Evolutionary conservation across 306 rosid genomes (phyloP), one percentile per base, ranked within the genome.

Genomic region (Echinosophora koreensis): DNA sequence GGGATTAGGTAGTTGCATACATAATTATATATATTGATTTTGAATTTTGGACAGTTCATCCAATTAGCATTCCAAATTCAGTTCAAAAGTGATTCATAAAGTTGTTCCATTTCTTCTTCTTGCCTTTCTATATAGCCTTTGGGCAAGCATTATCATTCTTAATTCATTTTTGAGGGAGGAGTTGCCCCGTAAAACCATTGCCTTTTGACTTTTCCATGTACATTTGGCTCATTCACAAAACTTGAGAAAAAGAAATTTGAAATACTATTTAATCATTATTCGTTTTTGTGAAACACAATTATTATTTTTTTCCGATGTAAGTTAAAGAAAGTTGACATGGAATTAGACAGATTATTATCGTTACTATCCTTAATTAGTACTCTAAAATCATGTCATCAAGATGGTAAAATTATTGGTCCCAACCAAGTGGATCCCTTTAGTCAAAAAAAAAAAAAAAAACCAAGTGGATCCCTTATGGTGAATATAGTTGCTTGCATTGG

Each of bases 391-490:
- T 76, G 78, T 37, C 76, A 55, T 73, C 22, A 56, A 69, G 72
- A 57, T 74, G 59, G 66, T 63, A 72, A 70, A 63, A 28, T 61
- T 83, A 44, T 56, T 76, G 81, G 50, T 32, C 73, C 72, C 76
- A 77, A 63, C 39, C 41, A 68, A 83, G 44, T 47, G 89, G 88
- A 78, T 79, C 89, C 78, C 78, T 39, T 11, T n/a, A n/a, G n/a
- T n/a, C n/a, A n/a, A n/a, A n/a, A n/a, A n/a, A n/a, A n/a, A n/a
- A n/a, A n/a, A n/a, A n/a, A n/a, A n/a, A n/a, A 77, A 63, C 39
- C 41, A 68, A 83, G 44, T 47, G 89, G 88, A 78, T 79, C 89
- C 78, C 78, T 39, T 11, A 18, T 49, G 49, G 61, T 68, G 15
- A 61, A 81, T 59, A 50, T 67, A 1, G 22, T 79, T 68, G 64